Evolutionary conservation across 495 filamentous ascomycete species (phyloP).

Genomic region (Halenospora varia): DNA sequence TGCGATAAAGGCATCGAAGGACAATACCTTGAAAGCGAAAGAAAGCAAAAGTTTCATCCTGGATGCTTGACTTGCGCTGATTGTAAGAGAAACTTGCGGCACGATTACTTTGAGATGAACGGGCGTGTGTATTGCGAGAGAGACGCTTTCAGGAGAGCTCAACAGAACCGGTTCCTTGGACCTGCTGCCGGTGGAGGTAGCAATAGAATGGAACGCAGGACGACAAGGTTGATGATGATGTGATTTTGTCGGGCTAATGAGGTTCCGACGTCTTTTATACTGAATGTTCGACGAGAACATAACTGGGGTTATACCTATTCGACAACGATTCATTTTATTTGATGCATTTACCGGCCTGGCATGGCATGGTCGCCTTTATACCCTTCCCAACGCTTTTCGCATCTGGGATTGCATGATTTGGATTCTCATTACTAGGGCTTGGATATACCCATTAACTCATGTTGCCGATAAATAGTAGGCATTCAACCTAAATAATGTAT

Average conservation of each 20-base stretch:
- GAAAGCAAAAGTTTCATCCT: slow-evolving; percentile 77
- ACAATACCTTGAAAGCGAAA: slow-evolving; percentile 85
- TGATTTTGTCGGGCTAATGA: slow-evolving; percentile 29
- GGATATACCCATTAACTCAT: slow-evolving; percentile 5
- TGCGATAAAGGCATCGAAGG: slow-evolving; percentile 90
- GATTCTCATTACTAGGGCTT: not conserved
- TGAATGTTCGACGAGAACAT: not conserved
- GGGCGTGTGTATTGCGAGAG: slow-evolving; percentile 71
- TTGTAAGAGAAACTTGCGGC: slow-evolving; percentile 52
- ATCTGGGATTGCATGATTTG: slow-evolving; percentile 11
- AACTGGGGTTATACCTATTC: not conserved
- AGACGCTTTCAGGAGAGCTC: slow-evolving; percentile 67
- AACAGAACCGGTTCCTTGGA: slow-evolving; percentile 30
- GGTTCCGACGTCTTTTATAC: not conserved
- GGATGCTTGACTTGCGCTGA: slow-evolving; percentile 78
- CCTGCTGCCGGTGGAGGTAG: slow-evolving; percentile 22
- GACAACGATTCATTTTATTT: slow-evolving; percentile 1
- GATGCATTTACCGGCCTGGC: slow-evolving; percentile 11
- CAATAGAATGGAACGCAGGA: slow-evolving; percentile 65
- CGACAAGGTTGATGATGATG: slow-evolving; percentile 87
- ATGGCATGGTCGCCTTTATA: slow-evolving; percentile 13
- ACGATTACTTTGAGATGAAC: slow-evolving; percentile 59
- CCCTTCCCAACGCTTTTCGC: slow-evolving; percentile 8
- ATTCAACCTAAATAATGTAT: not conserved
- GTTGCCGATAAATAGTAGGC: not conserved